Percentiles rank a stretch among this genome's conserved stretches.
Evolutionary conservation across 2,329 filamentous ascomycete genomes (phyloP).

Genomic region (Aspergillus aculeatus): DNA sequence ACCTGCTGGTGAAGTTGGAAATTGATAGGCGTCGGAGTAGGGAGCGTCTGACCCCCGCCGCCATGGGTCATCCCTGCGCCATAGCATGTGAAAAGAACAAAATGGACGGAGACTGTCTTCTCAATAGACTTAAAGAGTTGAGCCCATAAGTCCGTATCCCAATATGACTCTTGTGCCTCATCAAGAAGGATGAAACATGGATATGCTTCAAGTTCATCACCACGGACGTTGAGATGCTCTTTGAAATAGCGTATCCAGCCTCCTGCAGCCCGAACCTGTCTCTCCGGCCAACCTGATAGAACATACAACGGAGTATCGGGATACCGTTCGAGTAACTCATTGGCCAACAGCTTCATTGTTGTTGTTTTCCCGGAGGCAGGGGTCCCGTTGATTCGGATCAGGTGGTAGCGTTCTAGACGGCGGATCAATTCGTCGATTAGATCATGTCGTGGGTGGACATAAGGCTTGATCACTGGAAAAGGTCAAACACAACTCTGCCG

Average conservation of each 20-base stretch:
- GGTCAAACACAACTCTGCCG: too few species aligned
- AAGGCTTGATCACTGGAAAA: too few species aligned
- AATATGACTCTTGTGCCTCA: slow-evolving; percentile 14
- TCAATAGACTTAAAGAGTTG: slow-evolving; percentile 11
- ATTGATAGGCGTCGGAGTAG: slow-evolving; percentile 3
- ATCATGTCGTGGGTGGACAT: background rate
- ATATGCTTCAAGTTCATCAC: slow-evolving; percentile 5
- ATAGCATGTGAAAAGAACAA: slow-evolving; percentile 17
- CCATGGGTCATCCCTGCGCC: background rate
- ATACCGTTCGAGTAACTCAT: slow-evolving; percentile 8
- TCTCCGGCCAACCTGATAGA: slow-evolving; percentile 5
- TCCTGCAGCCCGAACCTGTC: background rate
- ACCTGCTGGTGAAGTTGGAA: slow-evolving; percentile 9
- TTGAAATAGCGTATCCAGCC: slow-evolving; percentile 10
- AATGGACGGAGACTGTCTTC: background rate
- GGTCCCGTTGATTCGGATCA: background rate
- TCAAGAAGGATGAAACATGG: slow-evolving; percentile 14
- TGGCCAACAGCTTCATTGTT: slow-evolving; percentile 14
- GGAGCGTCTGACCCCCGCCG: background rate
- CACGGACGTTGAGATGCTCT: slow-evolving; percentile 9
- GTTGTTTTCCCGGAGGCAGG: slow-evolving; percentile 15
- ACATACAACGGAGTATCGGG: slow-evolving; percentile 7
- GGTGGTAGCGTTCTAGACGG: too few species aligned
- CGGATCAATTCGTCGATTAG: too few species aligned
- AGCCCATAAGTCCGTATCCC: slow-evolving; percentile 10